Percentiles rank a stretch among this genome's conserved stretches.
These are phyloP conservation scores for Lathyrus sativus DNA, from an alignment of 306 rosid species.

Conservation along the genomic window DNA sequence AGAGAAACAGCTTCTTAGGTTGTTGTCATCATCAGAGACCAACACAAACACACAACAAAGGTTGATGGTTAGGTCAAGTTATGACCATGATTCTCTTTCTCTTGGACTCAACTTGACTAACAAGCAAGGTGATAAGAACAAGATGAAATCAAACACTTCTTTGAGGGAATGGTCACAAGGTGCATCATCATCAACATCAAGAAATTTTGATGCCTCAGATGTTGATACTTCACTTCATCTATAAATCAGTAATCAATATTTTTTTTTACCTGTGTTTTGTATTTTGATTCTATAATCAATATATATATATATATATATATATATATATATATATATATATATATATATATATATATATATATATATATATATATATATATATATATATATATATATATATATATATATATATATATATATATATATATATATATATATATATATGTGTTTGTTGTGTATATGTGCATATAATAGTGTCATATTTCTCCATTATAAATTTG, in stretches of 20 bases:
- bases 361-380: too few species aligned
- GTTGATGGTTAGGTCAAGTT: background rate
- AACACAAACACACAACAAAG: conserved; percentile 44
- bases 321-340: too few species aligned
- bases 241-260: conserved; percentile 42
- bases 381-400: too few species aligned
- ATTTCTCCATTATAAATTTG: conserved; percentile 28
- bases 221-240: conserved; percentile 97
- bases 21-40: conserved; percentile 40
- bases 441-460: conserved; percentile 11
- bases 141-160: conserved; percentile 30
- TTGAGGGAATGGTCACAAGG: conserved; percentile 47
- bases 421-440: too few species aligned
- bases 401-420: too few species aligned
- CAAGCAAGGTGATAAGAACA: conserved; percentile 41
- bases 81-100: conserved; percentile 58
- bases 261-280: conserved; percentile 11
- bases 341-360: too few species aligned
- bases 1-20: conserved; percentile 62
- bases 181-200: conserved; percentile 47
- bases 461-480: conserved; percentile 4
- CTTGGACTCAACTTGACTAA: conserved; percentile 56
- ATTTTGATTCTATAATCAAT: conserved; percentile 20
- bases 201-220: conserved; percentile 61
- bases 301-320: too few species aligned